These are phyloP conservation scores for Cystobasidium sp. DNA, from an alignment of 1,284 basidiomycete genomes.

Conservation along the genomic window DNA sequence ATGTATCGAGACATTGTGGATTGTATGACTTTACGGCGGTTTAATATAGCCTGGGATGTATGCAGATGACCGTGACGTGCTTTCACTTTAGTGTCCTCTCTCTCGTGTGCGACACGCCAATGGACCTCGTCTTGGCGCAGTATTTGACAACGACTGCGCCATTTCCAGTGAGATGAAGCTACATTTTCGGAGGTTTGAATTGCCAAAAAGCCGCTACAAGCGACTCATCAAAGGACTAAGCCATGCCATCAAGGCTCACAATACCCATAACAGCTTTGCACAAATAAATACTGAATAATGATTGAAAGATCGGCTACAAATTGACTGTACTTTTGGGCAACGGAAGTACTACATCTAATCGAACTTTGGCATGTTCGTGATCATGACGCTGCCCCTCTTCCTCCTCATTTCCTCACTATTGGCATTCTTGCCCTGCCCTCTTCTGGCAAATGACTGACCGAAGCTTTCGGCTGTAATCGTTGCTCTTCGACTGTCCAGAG, in stretches of 20 bases:
- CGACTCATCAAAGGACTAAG: neutral
- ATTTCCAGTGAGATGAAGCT: neutral
- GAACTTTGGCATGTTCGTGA: slow-evolving; percentile 32
- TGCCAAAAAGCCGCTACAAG: too few species aligned
- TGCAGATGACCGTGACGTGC: too few species aligned
- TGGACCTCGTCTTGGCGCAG: neutral
- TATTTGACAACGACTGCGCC: neutral
- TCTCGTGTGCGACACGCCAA: neutral
- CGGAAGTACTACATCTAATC: neutral
- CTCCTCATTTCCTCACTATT: slow-evolving; percentile 29
- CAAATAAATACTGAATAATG: neutral
- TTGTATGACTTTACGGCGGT: slow-evolving; percentile 46
- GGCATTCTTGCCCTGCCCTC: slow-evolving; percentile 19
- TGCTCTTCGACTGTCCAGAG: slow-evolving; percentile 7
- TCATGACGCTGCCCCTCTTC: slow-evolving; percentile 38
- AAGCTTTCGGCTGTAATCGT: slow-evolving; percentile 41
- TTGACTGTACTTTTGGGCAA: neutral
- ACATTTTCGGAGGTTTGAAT: neutral
- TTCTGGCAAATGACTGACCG: slow-evolving; percentile 15
- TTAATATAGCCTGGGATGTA: neutral
- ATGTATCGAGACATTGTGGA: slow-evolving; percentile 53
- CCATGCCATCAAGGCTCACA: neutral
- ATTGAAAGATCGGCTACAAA: too few species aligned
- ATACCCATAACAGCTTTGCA: neutral
- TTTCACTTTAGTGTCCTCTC: neutral